phyloP scores from a whole-genome alignment of 208 protist genomes.

The Trypanosomatidae sp. region DNA sequence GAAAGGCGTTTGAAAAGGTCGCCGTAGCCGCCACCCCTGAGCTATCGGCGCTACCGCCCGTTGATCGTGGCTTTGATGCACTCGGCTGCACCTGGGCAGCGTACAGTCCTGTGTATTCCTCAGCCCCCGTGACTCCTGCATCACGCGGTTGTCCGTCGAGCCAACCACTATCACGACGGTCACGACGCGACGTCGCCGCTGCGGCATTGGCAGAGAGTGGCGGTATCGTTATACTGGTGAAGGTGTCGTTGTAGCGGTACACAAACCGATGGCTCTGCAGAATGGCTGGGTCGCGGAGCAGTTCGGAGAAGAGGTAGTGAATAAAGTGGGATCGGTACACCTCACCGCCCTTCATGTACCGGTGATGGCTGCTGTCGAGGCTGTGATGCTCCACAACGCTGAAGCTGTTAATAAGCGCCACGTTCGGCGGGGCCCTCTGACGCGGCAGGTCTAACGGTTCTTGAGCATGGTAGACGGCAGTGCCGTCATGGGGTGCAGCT shows the following conservation, averaged over 20 bases:
- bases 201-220: conserved; percentile 24
- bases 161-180: background rate
- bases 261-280: conserved; percentile 56
- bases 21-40: background rate
- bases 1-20: conserved; percentile 21
- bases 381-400: conserved; percentile 85
- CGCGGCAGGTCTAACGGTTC: conserved; percentile 11
- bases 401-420: conserved; percentile 86
- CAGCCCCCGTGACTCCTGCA: background rate
- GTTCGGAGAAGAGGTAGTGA: conserved; percentile 62
- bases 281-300: conserved; percentile 43
- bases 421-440: conserved; percentile 42
- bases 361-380: conserved; percentile 72
- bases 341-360: conserved; percentile 70
- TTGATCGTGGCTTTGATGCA: background rate
- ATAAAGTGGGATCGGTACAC: conserved; percentile 85
- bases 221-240: conserved; percentile 62
- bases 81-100: conserved; percentile 6
- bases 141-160: background rate
- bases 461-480: background rate
- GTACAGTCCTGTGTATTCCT: conserved; percentile 11
- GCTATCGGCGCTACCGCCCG: background rate
- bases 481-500: background rate
- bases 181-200: background rate
- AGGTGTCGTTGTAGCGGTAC: conserved; percentile 73